Percentiles rank a stretch among this genome's conserved stretches.
Evolutionary conservation across 2,329 filamentous ascomycete species (phyloP).

Genomic region (Curvularia sp.): DNA sequence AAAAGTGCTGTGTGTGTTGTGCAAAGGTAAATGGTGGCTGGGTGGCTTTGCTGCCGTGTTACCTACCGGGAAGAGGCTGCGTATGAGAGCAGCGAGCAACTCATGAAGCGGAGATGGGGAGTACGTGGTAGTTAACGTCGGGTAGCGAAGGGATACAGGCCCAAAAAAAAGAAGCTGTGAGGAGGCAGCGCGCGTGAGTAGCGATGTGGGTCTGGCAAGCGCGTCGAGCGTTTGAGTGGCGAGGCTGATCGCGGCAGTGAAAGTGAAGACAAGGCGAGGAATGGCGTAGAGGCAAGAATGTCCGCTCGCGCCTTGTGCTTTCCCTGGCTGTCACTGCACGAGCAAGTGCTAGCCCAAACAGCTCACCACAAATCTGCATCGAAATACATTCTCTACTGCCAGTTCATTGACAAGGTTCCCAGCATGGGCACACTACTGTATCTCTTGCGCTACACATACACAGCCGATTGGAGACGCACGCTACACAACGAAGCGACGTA

Average conservation of each 20-base stretch:
- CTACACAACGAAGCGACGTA: background rate
- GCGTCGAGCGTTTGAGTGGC: slow-evolving; percentile 26
- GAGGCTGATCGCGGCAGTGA: slow-evolving; percentile 22
- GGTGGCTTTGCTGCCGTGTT: slow-evolving; percentile 13
- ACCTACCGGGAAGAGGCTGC: slow-evolving; percentile 7
- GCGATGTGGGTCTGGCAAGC: slow-evolving; percentile 19
- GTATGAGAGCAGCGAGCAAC: slow-evolving; percentile 7
- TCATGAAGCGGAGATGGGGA: slow-evolving; percentile 5
- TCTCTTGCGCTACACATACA: background rate
- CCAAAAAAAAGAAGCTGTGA: slow-evolving; percentile 14
- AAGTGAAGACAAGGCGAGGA: slow-evolving; percentile 16
- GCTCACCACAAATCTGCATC: background rate
- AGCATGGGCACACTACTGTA: background rate
- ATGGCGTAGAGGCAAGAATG: background rate
- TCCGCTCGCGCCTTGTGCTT: slow-evolving; percentile 3
- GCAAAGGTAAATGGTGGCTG: slow-evolving; percentile 6
- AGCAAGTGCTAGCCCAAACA: background rate
- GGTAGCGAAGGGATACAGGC: slow-evolving; percentile 29
- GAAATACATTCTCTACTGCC: background rate
- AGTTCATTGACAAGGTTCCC: background rate
- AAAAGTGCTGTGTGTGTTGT: slow-evolving; percentile 5
- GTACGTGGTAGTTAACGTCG: background rate
- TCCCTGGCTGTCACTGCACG: slow-evolving; percentile 7
- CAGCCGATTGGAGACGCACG: background rate
- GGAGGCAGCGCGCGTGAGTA: slow-evolving; percentile 22